Evolutionary conservation across 345 rosid genomes (phyloP).

Genomic region (Eucalyptus viminalis): DNA sequence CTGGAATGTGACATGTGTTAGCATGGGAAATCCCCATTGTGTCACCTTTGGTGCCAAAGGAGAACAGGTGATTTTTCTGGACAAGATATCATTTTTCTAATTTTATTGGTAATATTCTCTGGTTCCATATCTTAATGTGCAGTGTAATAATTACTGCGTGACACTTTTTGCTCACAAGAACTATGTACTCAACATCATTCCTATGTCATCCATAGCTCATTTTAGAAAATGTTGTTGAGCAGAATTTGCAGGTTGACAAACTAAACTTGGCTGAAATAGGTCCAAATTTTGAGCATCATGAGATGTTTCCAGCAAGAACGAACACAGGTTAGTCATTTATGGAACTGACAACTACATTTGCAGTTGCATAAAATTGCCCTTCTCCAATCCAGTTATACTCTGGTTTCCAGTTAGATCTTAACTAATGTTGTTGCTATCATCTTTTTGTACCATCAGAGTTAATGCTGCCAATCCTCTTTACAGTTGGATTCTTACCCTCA

Average conservation of each 20-base stretch:
- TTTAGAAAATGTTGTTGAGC: background rate
- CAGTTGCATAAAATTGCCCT: background rate
- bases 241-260: constrained; percentile 74
- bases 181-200: background rate
- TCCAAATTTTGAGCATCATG: constrained; percentile 88
- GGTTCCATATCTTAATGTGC: background rate
- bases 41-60: constrained; percentile 57
- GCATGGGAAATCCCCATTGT: constrained; percentile 99
- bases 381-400: background rate
- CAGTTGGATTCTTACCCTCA: background rate
- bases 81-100: background rate
- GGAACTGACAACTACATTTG: background rate
- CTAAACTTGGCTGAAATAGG: constrained; percentile 74
- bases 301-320: constrained; percentile 82
- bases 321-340: constrained; percentile 64
- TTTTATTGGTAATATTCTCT: background rate
- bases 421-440: background rate
- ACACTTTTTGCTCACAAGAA: background rate
- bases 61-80: constrained; percentile 32
- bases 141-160: background rate
- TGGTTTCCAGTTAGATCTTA: background rate
- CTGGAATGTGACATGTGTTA: constrained; percentile 96
- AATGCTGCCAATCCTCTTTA: background rate
- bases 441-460: background rate
- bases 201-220: background rate